A percentile compares a stretch with the other conserved stretches of the same genome.
phyloP scores from a whole-genome alignment of 2,329 filamentous ascomycete species.

The Spiromastix sp. region DNA sequence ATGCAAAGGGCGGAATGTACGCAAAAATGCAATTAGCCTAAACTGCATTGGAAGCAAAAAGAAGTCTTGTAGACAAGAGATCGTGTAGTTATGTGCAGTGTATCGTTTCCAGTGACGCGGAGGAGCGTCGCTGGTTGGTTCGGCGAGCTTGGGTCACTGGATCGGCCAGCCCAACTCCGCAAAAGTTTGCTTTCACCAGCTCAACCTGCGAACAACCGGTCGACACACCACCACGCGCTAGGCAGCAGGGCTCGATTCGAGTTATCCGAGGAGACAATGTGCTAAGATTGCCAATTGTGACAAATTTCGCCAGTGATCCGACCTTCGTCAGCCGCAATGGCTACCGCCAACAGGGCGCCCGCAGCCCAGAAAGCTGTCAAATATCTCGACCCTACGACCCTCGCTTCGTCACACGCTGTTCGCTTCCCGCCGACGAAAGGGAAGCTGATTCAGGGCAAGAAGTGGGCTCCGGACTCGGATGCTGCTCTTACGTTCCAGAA shows the following conservation, averaged over 20 bases:
- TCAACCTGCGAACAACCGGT: neutral
- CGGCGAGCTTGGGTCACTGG: neutral
- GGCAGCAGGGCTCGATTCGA: neutral
- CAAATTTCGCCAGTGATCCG: too few species aligned
- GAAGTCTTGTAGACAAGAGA: too few species aligned
- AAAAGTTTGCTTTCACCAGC: neutral
- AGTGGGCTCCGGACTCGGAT: slow-evolving; percentile 29
- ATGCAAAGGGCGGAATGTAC: too few species aligned
- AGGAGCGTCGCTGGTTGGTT: too few species aligned
- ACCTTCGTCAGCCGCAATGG: neutral
- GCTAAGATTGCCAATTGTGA: neutral
- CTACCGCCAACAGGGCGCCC: neutral
- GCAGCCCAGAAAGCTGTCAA: slow-evolving; percentile 2
- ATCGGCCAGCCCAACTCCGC: neutral
- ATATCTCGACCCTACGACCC: slow-evolving; percentile 10
- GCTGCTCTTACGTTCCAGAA: slow-evolving; percentile 29
- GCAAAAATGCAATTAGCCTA: too few species aligned
- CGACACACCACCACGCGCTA: neutral
- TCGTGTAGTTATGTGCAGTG: too few species aligned
- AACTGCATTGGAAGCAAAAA: too few species aligned
- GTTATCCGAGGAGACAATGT: too few species aligned
- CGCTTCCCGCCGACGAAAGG: slow-evolving; percentile 10
- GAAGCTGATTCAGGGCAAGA: slow-evolving; percentile 32
- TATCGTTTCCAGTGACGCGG: too few species aligned
- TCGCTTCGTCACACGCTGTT: slow-evolving; percentile 8